These are phyloP conservation scores for Paracamarosporium sp. DNA, from an alignment of 2,329 filamentous ascomycete species.

Conservation along the genomic window DNA sequence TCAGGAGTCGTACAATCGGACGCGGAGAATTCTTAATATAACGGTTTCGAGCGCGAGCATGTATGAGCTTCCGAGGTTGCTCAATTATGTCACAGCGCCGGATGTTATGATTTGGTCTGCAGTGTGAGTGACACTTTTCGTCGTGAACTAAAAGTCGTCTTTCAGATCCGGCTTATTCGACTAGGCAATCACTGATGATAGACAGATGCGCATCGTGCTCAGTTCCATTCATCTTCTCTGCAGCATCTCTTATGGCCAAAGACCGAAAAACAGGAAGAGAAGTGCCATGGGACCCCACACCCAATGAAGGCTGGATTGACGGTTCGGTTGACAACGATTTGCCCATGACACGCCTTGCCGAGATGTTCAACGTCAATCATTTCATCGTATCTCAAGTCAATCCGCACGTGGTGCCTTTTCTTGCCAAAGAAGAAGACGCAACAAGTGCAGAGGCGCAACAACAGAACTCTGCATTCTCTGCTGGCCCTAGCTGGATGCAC, in stretches of 20 bases:
- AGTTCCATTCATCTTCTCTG: slow-evolving; percentile 83
- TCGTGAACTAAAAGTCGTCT: neutral
- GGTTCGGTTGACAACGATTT: slow-evolving; percentile 94
- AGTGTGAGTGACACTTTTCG: slow-evolving; percentile 65
- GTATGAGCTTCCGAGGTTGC: slow-evolving; percentile 82
- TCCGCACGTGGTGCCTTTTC: slow-evolving; percentile 87
- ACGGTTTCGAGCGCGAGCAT: slow-evolving; percentile 87
- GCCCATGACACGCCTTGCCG: slow-evolving; percentile 85
- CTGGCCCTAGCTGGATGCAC: slow-evolving; percentile 66
- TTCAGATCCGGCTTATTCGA: neutral
- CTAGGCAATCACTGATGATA: slow-evolving; percentile 15
- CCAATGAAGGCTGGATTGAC: slow-evolving; percentile 83
- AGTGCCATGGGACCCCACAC: slow-evolving; percentile 83
- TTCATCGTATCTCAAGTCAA: slow-evolving; percentile 98
- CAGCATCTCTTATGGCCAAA: slow-evolving; percentile 81
- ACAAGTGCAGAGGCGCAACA: slow-evolving; percentile 42
- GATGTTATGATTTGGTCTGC: slow-evolving; percentile 97
- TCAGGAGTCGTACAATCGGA: slow-evolving; percentile 95
- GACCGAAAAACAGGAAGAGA: slow-evolving; percentile 80
- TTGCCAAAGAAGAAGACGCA: slow-evolving; percentile 74
- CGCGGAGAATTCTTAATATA: slow-evolving; percentile 89
- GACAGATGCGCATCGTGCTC: slow-evolving; percentile 85
- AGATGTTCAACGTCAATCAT: slow-evolving; percentile 98
- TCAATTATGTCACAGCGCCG: slow-evolving; percentile 93
- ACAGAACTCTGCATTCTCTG: slow-evolving; percentile 42